A percentile compares a stretch with the other conserved stretches of the same genome.
Conservation (phyloP, 257 asterid genomes). For the Jacaranda copaia region DNA sequence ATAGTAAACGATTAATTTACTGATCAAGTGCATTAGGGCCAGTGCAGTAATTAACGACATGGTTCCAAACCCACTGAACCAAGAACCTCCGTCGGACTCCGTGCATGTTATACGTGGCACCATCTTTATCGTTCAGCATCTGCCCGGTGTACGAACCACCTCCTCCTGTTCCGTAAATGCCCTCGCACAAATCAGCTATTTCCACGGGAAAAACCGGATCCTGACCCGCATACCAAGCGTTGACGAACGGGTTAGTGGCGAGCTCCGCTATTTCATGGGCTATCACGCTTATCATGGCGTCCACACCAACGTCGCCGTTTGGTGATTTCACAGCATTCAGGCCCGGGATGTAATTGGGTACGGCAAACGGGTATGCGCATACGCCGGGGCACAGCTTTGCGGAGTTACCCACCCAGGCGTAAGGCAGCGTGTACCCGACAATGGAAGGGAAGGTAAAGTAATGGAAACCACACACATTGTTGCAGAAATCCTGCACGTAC, state of each 20-base stretch:
- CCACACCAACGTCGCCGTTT: constrained; percentile 82
- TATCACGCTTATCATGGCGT: constrained; percentile 89
- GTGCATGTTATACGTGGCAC: constrained; percentile 84
- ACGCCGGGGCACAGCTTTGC: constrained; percentile 72
- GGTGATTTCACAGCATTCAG: constrained; percentile 71
- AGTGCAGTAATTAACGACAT: constrained; percentile 70
- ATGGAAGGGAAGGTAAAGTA: constrained; percentile 90
- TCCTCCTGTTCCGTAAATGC: constrained; percentile 87
- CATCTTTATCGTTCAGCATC: constrained; percentile 73
- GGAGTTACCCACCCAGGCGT: constrained; percentile 95
- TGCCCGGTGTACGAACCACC: constrained; percentile 92
- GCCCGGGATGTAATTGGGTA: constrained; percentile 71
- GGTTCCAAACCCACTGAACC: constrained; percentile 97
- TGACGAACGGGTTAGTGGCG: constrained; percentile 73
- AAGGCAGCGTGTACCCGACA: constrained; percentile 90
- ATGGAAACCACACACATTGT: constrained; percentile 78
- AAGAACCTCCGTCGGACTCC: constrained; percentile 83
- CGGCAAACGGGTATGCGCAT: constrained; percentile 88
- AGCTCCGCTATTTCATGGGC: constrained; percentile 92
- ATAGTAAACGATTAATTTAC: constrained; percentile 41
- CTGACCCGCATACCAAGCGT: constrained; percentile 93
- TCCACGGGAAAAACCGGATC: constrained; percentile 84
- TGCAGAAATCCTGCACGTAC: constrained; percentile 76
- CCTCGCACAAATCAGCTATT: constrained; percentile 92
- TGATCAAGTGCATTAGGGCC: constrained; percentile 98